Evolutionary conservation across 495 filamentous ascomycete genomes (phyloP).

Genomic region (Cetradonia linearis): DNA sequence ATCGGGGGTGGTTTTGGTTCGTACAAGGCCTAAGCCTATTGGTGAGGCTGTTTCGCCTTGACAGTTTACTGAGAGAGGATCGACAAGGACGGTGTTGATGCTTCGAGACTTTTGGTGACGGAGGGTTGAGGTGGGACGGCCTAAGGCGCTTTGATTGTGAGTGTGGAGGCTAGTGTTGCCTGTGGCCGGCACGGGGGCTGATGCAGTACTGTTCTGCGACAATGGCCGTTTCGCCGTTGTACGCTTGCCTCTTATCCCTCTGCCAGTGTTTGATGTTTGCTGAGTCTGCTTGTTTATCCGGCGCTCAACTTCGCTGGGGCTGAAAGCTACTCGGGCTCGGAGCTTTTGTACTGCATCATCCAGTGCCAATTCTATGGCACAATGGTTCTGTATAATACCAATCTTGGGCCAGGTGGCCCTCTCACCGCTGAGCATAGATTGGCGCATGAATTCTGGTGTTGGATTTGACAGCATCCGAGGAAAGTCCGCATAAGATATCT

Average conservation of each 20-base stretch:
- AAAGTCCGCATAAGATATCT: conserved; percentile 63
- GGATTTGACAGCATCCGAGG: conserved; percentile 74
- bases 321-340: conserved; percentile 68
- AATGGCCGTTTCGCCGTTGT: conserved; percentile 15
- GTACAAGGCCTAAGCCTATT: neutral
- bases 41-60: neutral
- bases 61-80: neutral
- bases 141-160: conserved; percentile 4
- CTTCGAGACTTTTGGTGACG: conserved; percentile 24
- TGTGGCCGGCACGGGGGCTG: conserved; percentile 10
- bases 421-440: conserved; percentile 66
- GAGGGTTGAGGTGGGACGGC: conserved; percentile 9
- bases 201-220: conserved; percentile 22
- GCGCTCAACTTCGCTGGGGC: conserved; percentile 58
- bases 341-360: conserved; percentile 73
- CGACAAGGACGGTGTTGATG: conserved; percentile 17
- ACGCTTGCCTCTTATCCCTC: conserved; percentile 13
- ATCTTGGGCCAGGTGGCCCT: conserved; percentile 86
- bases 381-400: conserved; percentile 68
- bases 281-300: conserved; percentile 17
- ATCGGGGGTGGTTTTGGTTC: conserved; percentile 7
- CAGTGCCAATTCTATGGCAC: conserved; percentile 76
- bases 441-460: conserved; percentile 78
- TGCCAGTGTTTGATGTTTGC: conserved; percentile 2
- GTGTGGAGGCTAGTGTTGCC: conserved; percentile 7